Conservation (phyloP, 352 stramenopile genomes). For the Globisporangium iwayamae region DNA sequence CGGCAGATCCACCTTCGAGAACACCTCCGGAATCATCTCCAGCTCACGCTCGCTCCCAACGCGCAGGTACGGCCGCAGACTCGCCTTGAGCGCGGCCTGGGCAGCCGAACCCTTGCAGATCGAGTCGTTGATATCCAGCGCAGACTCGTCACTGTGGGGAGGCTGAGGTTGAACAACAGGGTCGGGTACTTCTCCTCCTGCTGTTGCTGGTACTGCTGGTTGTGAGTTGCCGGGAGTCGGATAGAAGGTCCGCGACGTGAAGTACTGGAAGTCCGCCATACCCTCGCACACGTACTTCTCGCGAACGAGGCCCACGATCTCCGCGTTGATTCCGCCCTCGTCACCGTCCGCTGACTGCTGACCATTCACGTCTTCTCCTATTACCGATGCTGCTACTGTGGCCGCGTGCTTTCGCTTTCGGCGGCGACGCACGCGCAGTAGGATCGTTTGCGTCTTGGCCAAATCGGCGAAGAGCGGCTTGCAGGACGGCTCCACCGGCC, state of each 20-base stretch:
- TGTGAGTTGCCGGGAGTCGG: slow-evolving; percentile 23
- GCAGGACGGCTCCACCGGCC: slow-evolving; percentile 68
- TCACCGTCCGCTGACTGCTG: slow-evolving; percentile 3
- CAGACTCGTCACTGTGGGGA: not conserved
- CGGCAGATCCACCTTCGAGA: slow-evolving; percentile 79
- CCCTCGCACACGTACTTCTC: slow-evolving; percentile 86
- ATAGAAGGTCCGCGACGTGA: slow-evolving; percentile 62
- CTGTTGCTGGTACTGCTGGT: not conserved
- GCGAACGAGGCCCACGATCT: slow-evolving; percentile 59
- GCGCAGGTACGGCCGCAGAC: slow-evolving; percentile 55
- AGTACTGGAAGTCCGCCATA: slow-evolving; percentile 86
- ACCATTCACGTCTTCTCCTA: not conserved
- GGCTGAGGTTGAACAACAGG: slow-evolving; percentile 5
- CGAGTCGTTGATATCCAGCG: slow-evolving; percentile 14
- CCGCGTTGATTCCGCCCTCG: slow-evolving; percentile 17
- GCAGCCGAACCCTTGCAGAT: slow-evolving; percentile 37
- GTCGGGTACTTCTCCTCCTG: not conserved
- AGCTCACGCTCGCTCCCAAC: slow-evolving; percentile 48
- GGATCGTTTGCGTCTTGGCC: slow-evolving; percentile 76
- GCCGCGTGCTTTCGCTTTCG: slow-evolving; percentile 20
- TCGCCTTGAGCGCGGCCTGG: slow-evolving; percentile 45
- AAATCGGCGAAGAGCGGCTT: slow-evolving; percentile 82
- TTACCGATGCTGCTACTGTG: slow-evolving; percentile 1
- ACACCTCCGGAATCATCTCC: slow-evolving; percentile 78
- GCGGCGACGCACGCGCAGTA: slow-evolving; percentile 49